Percentiles rank a stretch among this genome's conserved stretches.
These are phyloP conservation scores for Schoenoplectus tabernaemontani DNA, from an alignment of 202 grass and related monocot genomes.

Conservation along the genomic window DNA sequence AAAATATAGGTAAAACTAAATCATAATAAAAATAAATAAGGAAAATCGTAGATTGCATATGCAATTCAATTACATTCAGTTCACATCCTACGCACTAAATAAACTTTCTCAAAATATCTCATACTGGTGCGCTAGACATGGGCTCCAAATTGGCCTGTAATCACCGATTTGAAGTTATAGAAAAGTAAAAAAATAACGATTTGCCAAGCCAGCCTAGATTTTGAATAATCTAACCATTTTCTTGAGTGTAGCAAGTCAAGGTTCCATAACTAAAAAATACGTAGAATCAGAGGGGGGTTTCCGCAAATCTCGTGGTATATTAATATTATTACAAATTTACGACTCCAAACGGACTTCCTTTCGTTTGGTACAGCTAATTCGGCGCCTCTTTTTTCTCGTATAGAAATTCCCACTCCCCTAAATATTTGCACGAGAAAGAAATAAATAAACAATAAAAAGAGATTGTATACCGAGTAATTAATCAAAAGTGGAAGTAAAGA, in stretches of 20 bases:
- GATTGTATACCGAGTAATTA: not conserved
- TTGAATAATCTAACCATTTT: not conserved
- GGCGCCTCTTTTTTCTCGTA: slow-evolving; percentile 27
- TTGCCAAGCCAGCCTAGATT: not conserved
- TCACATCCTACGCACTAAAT: not conserved
- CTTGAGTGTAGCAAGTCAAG: not conserved
- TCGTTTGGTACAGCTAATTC: slow-evolving; percentile 53
- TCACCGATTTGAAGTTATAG: too few relatives aligned
- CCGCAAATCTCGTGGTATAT: not conserved
- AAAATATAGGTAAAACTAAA: not conserved
- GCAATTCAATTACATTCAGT: not conserved
- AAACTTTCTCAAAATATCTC: not conserved
- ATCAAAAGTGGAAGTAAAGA: slow-evolving; percentile 17
- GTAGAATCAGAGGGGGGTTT: not conserved
- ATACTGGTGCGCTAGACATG: not conserved
- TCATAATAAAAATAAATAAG: not conserved
- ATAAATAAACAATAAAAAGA: not conserved
- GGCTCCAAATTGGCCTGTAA: not conserved
- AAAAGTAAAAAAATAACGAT: not conserved
- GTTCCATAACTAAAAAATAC: too few relatives aligned
- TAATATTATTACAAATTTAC: slow-evolving; percentile 25
- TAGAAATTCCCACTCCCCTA: slow-evolving; percentile 14
- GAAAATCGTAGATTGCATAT: not conserved
- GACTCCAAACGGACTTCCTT: too few relatives aligned
- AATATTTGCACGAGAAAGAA: slow-evolving; percentile 11